A percentile compares a stretch with the other conserved stretches of the same genome.
These are phyloP conservation scores for Cryptococcus sp. DNA, from an alignment of 1,284 basidiomycete species.

Conservation along the genomic window DNA sequence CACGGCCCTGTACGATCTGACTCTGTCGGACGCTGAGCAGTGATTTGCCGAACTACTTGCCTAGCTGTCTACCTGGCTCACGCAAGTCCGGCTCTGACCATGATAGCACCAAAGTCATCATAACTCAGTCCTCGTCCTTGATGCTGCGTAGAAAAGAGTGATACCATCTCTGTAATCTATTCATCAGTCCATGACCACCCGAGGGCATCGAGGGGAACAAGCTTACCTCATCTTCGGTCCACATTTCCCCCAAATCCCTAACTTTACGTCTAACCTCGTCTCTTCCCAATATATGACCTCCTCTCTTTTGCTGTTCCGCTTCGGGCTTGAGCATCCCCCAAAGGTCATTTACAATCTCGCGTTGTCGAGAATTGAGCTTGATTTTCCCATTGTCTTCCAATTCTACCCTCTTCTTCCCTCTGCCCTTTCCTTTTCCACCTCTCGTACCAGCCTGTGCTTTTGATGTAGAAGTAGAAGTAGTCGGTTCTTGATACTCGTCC, in stretches of 20 bases:
- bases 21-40: no score
- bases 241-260: slow-evolving; percentile 43
- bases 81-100: slow-evolving; percentile 41
- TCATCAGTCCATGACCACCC: not conserved
- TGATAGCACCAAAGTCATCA: slow-evolving; percentile 44
- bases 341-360: slow-evolving; percentile 35
- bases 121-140: slow-evolving; percentile 41
- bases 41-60: no score
- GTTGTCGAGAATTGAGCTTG: slow-evolving; percentile 31
- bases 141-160: slow-evolving; percentile 44
- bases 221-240: slow-evolving; percentile 44
- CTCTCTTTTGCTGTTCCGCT: slow-evolving; percentile 2
- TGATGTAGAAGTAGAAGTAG: slow-evolving; percentile 6
- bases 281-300: slow-evolving; percentile 24
- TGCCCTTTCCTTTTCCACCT: not conserved
- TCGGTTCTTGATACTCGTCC: slow-evolving; percentile 9
- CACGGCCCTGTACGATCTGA: no score
- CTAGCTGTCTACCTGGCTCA: slow-evolving; percentile 3
- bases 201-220: slow-evolving; percentile 2
- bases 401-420: slow-evolving; percentile 3
- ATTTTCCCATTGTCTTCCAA: slow-evolving; percentile 12
- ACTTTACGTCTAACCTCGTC: slow-evolving; percentile 44
- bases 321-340: slow-evolving; percentile 42
- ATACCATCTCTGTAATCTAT: slow-evolving; percentile 48
- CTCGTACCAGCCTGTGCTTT: slow-evolving; percentile 1